These are phyloP conservation scores for Exophiala spinifera DNA, from an alignment of 2,329 filamentous ascomycete species.

Conservation along the genomic window DNA sequence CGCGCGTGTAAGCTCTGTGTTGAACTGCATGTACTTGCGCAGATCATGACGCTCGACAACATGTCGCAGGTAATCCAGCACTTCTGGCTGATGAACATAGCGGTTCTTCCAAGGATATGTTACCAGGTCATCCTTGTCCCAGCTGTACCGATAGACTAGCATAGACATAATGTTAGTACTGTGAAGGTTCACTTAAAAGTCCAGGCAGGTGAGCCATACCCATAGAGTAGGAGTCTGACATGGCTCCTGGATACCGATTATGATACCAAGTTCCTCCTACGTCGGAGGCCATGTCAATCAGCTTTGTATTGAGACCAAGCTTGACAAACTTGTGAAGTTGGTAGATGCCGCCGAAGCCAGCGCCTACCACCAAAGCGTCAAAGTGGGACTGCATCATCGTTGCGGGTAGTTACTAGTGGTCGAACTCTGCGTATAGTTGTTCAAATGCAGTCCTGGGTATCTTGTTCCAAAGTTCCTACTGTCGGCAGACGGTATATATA, in stretches of 20 bases:
- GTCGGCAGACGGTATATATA: no score
- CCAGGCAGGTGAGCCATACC: not conserved
- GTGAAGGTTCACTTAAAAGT: no score
- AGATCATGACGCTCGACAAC: slow-evolving; percentile 45
- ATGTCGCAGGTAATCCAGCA: slow-evolving; percentile 48
- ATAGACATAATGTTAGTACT: slow-evolving; percentile 34
- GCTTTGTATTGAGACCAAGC: slow-evolving; percentile 45
- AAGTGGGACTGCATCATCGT: not conserved
- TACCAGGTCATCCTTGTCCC: slow-evolving; percentile 14
- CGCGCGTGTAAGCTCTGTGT: slow-evolving; percentile 41
- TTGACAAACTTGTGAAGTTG: slow-evolving; percentile 53
- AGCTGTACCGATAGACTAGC: slow-evolving; percentile 14
- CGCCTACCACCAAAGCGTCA: slow-evolving; percentile 29
- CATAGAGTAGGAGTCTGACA: not conserved
- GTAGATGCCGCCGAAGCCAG: slow-evolving; percentile 44
- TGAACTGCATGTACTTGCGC: slow-evolving; percentile 46
- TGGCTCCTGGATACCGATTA: slow-evolving; percentile 30
- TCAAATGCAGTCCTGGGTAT: no score
- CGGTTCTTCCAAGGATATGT: slow-evolving; percentile 22
- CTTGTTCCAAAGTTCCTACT: no score
- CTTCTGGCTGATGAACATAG: slow-evolving; percentile 33
- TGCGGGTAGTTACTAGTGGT: no score
- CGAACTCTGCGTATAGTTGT: no score
- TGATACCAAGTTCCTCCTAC: slow-evolving; percentile 38
- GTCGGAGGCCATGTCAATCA: slow-evolving; percentile 53